Evolutionary conservation across 441 rosid species (phyloP).

Genomic region (Gossypium schwendimanii): DNA sequence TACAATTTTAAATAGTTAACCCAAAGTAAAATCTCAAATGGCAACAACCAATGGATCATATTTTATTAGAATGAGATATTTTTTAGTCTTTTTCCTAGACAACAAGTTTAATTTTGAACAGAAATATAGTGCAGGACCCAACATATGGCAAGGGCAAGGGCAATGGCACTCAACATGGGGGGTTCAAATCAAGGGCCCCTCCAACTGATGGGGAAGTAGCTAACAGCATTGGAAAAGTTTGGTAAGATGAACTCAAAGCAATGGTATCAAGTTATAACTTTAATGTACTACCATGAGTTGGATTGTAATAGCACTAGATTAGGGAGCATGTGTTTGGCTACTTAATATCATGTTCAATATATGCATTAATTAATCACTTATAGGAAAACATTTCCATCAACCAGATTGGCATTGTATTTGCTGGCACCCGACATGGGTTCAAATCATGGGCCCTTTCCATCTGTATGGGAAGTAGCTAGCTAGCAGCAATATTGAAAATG

Average conservation of each 20-base stretch:
- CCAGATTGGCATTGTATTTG: background rate
- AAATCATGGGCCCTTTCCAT: background rate
- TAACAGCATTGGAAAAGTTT: background rate
- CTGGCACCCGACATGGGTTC: background rate
- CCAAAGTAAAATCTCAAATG: too few species aligned
- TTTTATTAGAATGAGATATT: background rate
- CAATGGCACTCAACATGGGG: background rate
- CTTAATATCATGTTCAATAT: background rate
- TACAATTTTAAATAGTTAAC: too few species aligned
- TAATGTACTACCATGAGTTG: background rate
- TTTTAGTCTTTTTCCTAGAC: background rate
- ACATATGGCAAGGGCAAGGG: background rate
- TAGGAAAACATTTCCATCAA: background rate
- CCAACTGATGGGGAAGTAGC: background rate
- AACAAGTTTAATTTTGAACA: background rate
- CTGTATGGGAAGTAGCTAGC: background rate
- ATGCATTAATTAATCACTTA: background rate
- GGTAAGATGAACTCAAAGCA: background rate
- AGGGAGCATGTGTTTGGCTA: background rate
- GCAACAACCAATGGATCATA: background rate
- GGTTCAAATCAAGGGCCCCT: constrained; percentile 2
- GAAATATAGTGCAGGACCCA: background rate
- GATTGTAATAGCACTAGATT: background rate
- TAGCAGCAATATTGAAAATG: background rate
- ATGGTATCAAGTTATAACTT: background rate